These are phyloP conservation scores for Pseudogymnoascus sp. DNA, from an alignment of 2,329 filamentous ascomycete genomes.

Conservation along the genomic window DNA sequence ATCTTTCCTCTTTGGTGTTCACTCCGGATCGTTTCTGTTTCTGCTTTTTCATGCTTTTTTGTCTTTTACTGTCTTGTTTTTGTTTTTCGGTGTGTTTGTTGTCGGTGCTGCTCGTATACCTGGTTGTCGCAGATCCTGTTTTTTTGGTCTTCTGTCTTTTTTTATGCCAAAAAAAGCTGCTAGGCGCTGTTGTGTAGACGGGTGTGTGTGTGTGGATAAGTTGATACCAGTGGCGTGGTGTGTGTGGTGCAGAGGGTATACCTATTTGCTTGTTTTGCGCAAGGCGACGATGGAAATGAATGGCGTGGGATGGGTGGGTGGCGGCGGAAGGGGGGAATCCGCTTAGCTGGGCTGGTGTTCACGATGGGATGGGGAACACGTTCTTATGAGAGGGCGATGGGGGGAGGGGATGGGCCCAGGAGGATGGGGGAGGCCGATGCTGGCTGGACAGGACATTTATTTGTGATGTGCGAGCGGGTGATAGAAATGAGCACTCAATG, in stretches of 20 bases:
- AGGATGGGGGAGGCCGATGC: neutral
- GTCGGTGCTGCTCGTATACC: neutral
- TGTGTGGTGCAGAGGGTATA: neutral
- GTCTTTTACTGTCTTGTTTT: neutral
- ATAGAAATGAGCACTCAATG: neutral
- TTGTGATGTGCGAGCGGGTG: neutral
- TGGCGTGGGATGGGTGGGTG: neutral
- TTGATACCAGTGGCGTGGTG: neutral
- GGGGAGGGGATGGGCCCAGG: neutral
- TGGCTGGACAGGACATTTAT: neutral
- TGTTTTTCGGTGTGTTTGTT: neutral
- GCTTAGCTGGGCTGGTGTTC: neutral
- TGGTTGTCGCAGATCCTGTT: neutral
- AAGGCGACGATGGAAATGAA: neutral
- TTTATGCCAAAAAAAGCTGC: neutral
- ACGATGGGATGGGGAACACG: neutral
- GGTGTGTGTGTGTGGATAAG: neutral
- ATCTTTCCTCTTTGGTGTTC: neutral
- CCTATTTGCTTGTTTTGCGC: constrained; percentile 8
- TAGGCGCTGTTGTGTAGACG: neutral
- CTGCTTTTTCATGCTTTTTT: neutral
- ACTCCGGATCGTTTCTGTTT: neutral
- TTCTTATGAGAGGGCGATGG: constrained; percentile 1
- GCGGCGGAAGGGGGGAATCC: neutral
- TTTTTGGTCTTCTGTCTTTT: too few relatives aligned